These are phyloP conservation scores for Chondrostereum purpureum DNA, from an alignment of 1,284 basidiomycete species.

Conservation along the genomic window DNA sequence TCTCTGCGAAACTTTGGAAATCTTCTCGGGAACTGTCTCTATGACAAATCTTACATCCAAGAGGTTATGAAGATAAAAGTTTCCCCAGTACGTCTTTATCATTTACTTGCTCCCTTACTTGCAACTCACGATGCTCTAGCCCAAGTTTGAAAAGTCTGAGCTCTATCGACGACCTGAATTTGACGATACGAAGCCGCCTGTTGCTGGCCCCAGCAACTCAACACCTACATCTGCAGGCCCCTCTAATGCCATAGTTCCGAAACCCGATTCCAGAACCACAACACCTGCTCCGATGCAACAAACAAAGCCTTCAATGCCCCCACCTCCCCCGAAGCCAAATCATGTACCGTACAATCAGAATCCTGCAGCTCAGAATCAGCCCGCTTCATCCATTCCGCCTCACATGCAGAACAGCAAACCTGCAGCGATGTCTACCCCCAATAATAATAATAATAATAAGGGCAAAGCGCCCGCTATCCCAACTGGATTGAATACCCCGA, in stretches of 20 bases:
- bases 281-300: conserved; percentile 1
- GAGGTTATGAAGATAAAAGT: conserved; percentile 85
- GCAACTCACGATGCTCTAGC: conserved; percentile 36
- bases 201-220: conserved; percentile 5
- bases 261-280: conserved; percentile 1
- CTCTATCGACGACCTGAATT: conserved; percentile 79
- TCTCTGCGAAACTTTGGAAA: conserved; percentile 91
- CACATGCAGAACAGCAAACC: conserved; percentile 6
- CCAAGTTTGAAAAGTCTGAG: conserved; percentile 69
- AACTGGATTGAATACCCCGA: conserved; percentile 15
- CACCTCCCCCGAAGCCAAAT: no score
- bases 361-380: not conserved
- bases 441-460: not conserved
- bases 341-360: no score
- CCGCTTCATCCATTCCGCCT: conserved; percentile 6
- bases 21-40: conserved; percentile 90
- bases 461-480: not conserved
- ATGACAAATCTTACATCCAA: conserved; percentile 85
- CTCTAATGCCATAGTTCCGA: conserved; percentile 5
- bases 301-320: not conserved
- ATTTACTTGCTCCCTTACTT: not conserved
- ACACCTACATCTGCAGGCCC: not conserved
- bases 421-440: conserved; percentile 7
- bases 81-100: conserved; percentile 51
- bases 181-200: conserved; percentile 35